These are phyloP conservation scores for Citrus cavaleriei DNA, from an alignment of 345 rosid species.

Conservation along the genomic window DNA sequence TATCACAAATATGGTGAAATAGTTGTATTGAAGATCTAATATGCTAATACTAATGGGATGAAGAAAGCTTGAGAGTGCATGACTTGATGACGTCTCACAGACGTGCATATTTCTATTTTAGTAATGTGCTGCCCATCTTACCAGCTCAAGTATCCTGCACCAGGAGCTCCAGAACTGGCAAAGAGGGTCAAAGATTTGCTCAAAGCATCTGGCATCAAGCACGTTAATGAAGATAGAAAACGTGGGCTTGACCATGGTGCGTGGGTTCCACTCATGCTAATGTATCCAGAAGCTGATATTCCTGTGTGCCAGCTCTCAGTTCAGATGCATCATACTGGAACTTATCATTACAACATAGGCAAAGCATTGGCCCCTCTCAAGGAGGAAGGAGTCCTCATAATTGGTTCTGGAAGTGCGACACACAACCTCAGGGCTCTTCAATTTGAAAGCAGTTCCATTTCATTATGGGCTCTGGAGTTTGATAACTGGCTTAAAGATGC, in stretches of 20 bases:
- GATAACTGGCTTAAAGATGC: slow-evolving; percentile 80
- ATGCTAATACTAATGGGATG: background rate
- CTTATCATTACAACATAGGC: slow-evolving; percentile 80
- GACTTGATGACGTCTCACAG: background rate
- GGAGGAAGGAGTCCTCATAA: slow-evolving; percentile 82
- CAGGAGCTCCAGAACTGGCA: slow-evolving; percentile 83
- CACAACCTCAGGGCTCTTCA: slow-evolving; percentile 66
- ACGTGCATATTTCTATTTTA: background rate
- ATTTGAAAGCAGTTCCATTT: slow-evolving; percentile 9
- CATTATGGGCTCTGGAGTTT: slow-evolving; percentile 72
- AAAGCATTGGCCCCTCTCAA: slow-evolving; percentile 77
- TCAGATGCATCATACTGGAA: slow-evolving; percentile 51
- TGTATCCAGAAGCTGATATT: slow-evolving; percentile 88
- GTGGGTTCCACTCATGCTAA: slow-evolving; percentile 92
- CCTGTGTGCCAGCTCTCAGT: slow-evolving; percentile 89
- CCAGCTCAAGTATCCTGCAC: slow-evolving; percentile 83
- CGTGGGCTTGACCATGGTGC: slow-evolving; percentile 97
- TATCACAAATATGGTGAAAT: background rate
- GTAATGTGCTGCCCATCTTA: background rate
- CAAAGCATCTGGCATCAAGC: slow-evolving; percentile 41
- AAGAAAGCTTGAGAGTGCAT: background rate
- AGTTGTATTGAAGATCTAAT: background rate
- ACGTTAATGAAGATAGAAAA: slow-evolving; percentile 54
- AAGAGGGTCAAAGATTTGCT: slow-evolving; percentile 77
- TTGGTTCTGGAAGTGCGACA: slow-evolving; percentile 83